Percentiles rank a stretch among this genome's conserved stretches.
Evolutionary conservation across 108 stramenopile species (phyloP).

Genomic region (Thalassiosira profunda): DNA sequence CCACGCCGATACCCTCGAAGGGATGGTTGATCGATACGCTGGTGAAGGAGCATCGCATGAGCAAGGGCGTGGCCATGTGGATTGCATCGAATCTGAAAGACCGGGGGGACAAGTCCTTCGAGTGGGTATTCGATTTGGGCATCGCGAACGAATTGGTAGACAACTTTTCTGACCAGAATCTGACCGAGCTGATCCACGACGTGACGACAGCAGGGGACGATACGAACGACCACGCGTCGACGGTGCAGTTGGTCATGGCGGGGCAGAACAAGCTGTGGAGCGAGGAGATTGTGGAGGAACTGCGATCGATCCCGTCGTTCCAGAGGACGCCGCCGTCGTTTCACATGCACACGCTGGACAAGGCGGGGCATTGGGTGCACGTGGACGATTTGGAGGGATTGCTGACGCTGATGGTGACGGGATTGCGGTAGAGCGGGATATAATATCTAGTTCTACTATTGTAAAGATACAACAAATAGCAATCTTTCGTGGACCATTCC

Average conservation of each 20-base stretch:
- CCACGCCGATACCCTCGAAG: constrained; percentile 32
- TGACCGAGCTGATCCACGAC: constrained; percentile 47
- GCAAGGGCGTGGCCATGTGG: constrained; percentile 46
- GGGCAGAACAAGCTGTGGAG: constrained; percentile 81
- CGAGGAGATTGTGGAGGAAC: constrained; percentile 40
- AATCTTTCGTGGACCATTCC: too few species aligned
- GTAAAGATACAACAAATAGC: too few species aligned
- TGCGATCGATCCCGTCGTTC: constrained; percentile 35
- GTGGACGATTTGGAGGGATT: constrained; percentile 85
- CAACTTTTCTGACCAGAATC: constrained; percentile 71
- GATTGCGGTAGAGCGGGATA: background rate
- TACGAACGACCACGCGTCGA: background rate
- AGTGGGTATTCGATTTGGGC: constrained; percentile 81
- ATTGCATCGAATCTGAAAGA: constrained; percentile 52
- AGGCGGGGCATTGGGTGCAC: constrained; percentile 94
- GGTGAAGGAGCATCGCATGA: constrained; percentile 19
- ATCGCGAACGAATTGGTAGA: constrained; percentile 65
- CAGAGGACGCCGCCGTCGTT: constrained; percentile 35
- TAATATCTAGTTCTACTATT: too few species aligned
- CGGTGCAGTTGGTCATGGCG: constrained; percentile 74
- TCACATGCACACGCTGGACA: constrained; percentile 68
- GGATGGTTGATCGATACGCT: constrained; percentile 7
- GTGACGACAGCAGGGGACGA: constrained; percentile 5
- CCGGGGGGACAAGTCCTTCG: constrained; percentile 2
- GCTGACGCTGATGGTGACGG: constrained; percentile 46